Conservation (phyloP, 345 rosid species). For the Bruguiera parviflora region DNA sequence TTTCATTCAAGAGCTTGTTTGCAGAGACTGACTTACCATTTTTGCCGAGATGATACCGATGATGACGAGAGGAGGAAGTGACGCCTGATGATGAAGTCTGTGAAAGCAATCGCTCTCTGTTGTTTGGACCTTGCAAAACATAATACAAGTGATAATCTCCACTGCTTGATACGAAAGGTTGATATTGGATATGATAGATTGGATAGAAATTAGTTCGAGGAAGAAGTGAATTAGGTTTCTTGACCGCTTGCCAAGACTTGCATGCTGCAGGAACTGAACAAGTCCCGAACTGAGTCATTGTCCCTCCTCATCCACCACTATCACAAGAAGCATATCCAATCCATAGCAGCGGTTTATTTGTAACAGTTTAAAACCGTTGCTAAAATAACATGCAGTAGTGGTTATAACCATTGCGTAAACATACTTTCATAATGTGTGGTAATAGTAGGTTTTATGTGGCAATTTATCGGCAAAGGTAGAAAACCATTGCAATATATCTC, state of each 20-base stretch:
- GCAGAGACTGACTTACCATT: too few relatives aligned
- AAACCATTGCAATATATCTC: too few relatives aligned
- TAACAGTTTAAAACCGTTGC: too few relatives aligned
- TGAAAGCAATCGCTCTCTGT: constrained; percentile 16
- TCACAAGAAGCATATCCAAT: constrained; percentile 9
- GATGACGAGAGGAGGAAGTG: constrained; percentile 28
- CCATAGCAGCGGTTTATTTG: too few relatives aligned
- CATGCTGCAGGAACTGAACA: not conserved
- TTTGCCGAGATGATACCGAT: constrained; percentile 10
- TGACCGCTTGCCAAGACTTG: constrained; percentile 13
- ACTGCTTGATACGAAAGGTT: constrained; percentile 15
- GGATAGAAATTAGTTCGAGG: constrained; percentile 48
- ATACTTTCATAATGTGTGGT: too few relatives aligned
- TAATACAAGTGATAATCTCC: constrained; percentile 13
- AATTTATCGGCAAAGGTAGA: too few relatives aligned
- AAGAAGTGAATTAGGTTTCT: constrained; percentile 12
- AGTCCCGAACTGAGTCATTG: not conserved
- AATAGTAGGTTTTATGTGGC: too few relatives aligned
- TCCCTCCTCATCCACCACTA: constrained; percentile 7
- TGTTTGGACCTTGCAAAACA: constrained; percentile 11
- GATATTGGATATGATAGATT: constrained; percentile 18
- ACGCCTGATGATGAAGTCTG: constrained; percentile 8
- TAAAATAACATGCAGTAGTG: too few relatives aligned
- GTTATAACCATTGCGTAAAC: too few relatives aligned
- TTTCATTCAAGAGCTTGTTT: too few relatives aligned